Evolutionary conservation across 805 yeast species (phyloP), one percentile per base, ranked within the genome.

Genomic region (Candida stauntonica): DNA sequence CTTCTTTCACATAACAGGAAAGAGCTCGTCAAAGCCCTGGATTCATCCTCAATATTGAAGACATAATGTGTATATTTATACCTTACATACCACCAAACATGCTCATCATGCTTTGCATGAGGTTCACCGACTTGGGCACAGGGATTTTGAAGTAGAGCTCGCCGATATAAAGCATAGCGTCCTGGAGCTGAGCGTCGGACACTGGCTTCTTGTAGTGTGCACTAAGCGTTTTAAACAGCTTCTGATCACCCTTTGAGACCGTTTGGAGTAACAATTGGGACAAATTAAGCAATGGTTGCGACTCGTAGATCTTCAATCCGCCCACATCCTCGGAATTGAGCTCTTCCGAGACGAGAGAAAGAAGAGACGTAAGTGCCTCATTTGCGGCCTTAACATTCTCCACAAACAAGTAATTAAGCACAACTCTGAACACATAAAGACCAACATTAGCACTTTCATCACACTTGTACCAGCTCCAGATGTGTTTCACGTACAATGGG

Each of bases 31-130:
- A 72, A 68, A 38, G 89, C 87, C 1, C 64, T 86, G 40, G 72
- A 79, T 33, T 61, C 68, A 50, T 78, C 86, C 5, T 59, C 71
- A 33, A 69, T 81, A 9, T 33, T 54, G 5, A 59, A 47, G 44
- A 39, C 40, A 31, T 29, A 13, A 33, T 8, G 12, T 8, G 24
- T 26, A 15, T 26, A 26, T 26, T 12, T 19, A 7, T 17, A 9
- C 6, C 12, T 34, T 17, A 35, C n/a, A 13, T 26, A 20, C 31
- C 42, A 39, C 41, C 39, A 15, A 82, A 60, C 19, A 83, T 79
- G 16, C 83, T 75, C 95, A 93, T 86, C 70, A 91, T 67, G 49
- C 78, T 81, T 59, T 77, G 83, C 47, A 84, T 58, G 51, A 80
- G 60, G 52, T 81, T 81, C 2, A 62, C 62, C 45, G 72, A 79